Evolutionary conservation across 176 grass and related monocot species (phyloP), one percentile per base, ranked within the genome.

Genomic region (Carex myosuroides): DNA sequence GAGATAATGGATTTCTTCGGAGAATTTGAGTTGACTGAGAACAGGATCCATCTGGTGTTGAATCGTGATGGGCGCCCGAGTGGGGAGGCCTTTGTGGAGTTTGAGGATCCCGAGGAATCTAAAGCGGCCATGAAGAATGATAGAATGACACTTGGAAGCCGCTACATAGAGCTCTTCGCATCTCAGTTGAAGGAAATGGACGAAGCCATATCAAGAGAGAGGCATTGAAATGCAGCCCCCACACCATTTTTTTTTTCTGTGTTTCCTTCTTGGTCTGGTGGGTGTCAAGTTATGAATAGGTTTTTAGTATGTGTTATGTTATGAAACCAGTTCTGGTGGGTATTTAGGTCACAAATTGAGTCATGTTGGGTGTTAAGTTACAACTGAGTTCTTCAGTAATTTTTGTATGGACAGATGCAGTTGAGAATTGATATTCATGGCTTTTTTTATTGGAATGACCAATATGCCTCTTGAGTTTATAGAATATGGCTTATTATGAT

Each of bases 11-110:
- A 90, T 46, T 90, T 87, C 55, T 90, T 90, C 64, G 69, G 42
- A 13, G 85, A 87, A 21, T 87, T 84, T 32, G 80, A 87, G 0
- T 33, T 90, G 32, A 22, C 16, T 1, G 88, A 90, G 41, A 42
- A 68, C 22, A 70, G 21, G 64, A 60, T 87, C 1, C 88, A 87
- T 72, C 52, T 90, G 18, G 81, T 61, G 60, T 64, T 73, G 22
- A 86, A 83, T 70, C 62, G 39, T 39, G 88, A 87, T 11, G 88
- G 88, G 13, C 86, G 82, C 41, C 70, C 85, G 4, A 87, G 85
- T 0, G 88, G 88, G 5, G 88, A 90, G 58, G 88, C 88, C 18
- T 87, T 80, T 60, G 88, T 85, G 56, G 88, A 87, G 85, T 90
- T 90, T 20, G 24, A 57, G 1, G 75, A 50, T 3, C 41, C 64